Evolutionary conservation across 805 yeast species (phyloP).

Genomic region (Sugiyamaella lignohabitans): DNA sequence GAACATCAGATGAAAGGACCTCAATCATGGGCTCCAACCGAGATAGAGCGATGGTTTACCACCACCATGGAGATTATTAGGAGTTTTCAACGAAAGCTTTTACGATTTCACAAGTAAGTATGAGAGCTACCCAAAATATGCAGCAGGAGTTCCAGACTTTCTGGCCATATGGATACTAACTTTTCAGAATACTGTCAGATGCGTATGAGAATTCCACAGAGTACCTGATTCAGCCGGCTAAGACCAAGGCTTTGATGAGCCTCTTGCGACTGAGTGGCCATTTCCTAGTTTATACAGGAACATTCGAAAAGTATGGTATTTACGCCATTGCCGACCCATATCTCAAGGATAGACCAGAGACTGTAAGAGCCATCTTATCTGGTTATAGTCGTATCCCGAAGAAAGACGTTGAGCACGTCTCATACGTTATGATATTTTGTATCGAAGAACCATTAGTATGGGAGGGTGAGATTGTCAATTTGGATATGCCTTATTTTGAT

Average conservation of each 20-base stretch:
- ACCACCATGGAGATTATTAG: conserved; percentile 37
- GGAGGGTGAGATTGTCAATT: conserved; percentile 71
- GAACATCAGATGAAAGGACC: conserved; percentile 68
- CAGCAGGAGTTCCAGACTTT: conserved; percentile 44
- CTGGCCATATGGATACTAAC: conserved; percentile 6
- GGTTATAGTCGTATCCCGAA: conserved; percentile 30
- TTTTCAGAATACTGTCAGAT: conserved; percentile 42
- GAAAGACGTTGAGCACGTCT: conserved; percentile 32
- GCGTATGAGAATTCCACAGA: conserved; percentile 67
- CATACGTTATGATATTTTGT: conserved; percentile 66
- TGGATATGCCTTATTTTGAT: conserved; percentile 32
- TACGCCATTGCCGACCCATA: conserved; percentile 73
- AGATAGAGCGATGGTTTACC: conserved; percentile 46
- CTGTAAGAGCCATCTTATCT: conserved; percentile 25
- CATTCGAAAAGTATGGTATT: conserved; percentile 65
- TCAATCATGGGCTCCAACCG: conserved; percentile 35
- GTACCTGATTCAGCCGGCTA: conserved; percentile 28
- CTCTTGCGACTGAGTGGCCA: conserved; percentile 61
- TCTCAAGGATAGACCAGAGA: conserved; percentile 36
- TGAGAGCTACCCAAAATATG: no score
- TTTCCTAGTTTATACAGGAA: conserved; percentile 67
- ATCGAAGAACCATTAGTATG: conserved; percentile 83
- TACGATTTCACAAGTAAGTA: conserved; percentile 69
- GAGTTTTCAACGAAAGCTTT: conserved; percentile 65
- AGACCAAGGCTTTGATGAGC: conserved; percentile 45